These are phyloP conservation scores for Achaetomiella virescens DNA, from an alignment of 495 filamentous ascomycete genomes.

Conservation along the genomic window DNA sequence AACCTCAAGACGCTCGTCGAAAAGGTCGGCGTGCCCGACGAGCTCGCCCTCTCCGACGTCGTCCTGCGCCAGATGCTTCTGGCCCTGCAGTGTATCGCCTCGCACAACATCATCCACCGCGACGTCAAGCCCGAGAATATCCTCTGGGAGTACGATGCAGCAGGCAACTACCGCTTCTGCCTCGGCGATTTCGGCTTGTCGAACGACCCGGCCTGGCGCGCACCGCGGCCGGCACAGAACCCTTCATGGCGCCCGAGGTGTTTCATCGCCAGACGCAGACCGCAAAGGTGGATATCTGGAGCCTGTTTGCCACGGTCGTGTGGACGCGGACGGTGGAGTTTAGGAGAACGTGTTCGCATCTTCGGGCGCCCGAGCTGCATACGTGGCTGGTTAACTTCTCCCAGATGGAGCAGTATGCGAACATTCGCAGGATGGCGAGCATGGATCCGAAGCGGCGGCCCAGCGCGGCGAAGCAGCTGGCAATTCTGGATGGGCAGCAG, in stretches of 20 bases:
- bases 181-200: conserved; percentile 35
- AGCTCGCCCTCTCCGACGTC: conserved; percentile 5
- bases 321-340: conserved; percentile 28
- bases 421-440: conserved; percentile 21
- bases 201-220: conserved; percentile 18
- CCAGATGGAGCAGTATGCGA: conserved; percentile 6
- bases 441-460: conserved; percentile 19
- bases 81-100: conserved; percentile 27
- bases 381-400: conserved; percentile 15
- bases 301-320: conserved; percentile 37
- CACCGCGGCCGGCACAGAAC: conserved; percentile 23
- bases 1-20: conserved; percentile 22
- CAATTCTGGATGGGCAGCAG: conserved; percentile 7
- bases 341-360: conserved; percentile 9
- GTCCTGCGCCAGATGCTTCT: conserved; percentile 32
- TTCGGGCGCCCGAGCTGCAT: conserved; percentile 18
- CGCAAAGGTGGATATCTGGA: conserved; percentile 38
- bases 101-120: conserved; percentile 62
- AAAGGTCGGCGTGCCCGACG: background rate
- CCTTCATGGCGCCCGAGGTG: conserved; percentile 34
- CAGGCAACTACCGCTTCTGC: conserved; percentile 23
- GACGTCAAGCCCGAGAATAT: conserved; percentile 82
- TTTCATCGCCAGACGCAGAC: conserved; percentile 24
- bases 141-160: conserved; percentile 30
- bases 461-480: conserved; percentile 17